Evolutionary conservation across 345 rosid species (phyloP).

Genomic region (Erucastrum elatum): DNA sequence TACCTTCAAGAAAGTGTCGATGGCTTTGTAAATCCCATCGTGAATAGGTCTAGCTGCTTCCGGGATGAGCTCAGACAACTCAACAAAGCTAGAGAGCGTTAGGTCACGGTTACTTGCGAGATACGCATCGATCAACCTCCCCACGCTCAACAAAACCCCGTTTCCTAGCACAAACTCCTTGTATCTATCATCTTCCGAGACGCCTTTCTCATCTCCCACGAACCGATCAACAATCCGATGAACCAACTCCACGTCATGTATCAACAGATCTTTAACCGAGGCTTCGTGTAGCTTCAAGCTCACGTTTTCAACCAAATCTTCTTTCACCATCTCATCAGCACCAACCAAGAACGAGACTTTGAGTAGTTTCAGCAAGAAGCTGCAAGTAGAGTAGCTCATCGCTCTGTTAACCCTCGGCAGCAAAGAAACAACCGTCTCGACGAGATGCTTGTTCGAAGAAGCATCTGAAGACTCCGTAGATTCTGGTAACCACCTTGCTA

Average conservation of each 20-base stretch:
- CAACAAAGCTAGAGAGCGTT: constrained; percentile 50
- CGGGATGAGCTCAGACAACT: constrained; percentile 59
- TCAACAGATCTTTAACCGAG: constrained; percentile 62
- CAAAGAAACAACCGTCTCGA: constrained; percentile 66
- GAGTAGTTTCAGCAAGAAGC: constrained; percentile 78
- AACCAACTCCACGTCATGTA: constrained; percentile 73
- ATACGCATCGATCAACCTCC: constrained; percentile 70
- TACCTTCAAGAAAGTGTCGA: constrained; percentile 81
- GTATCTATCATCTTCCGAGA: constrained; percentile 40
- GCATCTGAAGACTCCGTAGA: constrained; percentile 58
- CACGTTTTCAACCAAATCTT: constrained; percentile 58
- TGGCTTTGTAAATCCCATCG: constrained; percentile 81
- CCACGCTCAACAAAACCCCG: constrained; percentile 58
- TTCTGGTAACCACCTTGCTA: constrained; percentile 81
- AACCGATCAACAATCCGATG: constrained; percentile 52
- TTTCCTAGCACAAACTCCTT: constrained; percentile 52
- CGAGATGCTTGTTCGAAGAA: constrained; percentile 54
- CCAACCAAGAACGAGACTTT: constrained; percentile 67
- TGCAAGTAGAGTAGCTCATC: constrained; percentile 58
- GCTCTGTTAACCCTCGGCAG: constrained; percentile 62
- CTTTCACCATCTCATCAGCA: constrained; percentile 51
- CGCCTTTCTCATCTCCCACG: constrained; percentile 46
- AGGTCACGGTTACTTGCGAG: constrained; percentile 53
- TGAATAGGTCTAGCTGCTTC: constrained; percentile 73
- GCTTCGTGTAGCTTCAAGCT: constrained; percentile 73